Evolutionary conservation across 2,329 filamentous ascomycete genomes (phyloP).

Genomic region (Fusarium veterinarium): DNA sequence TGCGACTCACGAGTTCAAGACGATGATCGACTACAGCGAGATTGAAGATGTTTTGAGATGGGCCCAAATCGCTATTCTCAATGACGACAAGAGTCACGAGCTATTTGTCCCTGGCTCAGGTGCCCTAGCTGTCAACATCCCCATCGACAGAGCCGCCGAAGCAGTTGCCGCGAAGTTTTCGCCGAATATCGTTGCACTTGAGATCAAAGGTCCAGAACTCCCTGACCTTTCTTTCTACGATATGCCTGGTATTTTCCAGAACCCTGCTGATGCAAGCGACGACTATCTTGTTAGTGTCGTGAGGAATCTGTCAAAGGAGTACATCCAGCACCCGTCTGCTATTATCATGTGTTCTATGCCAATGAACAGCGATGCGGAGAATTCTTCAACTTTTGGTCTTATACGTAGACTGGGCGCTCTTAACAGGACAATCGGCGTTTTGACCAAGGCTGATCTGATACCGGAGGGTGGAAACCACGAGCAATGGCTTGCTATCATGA

Average conservation of each 20-base stretch:
- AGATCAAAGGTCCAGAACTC: constrained; percentile 77
- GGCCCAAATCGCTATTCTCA: constrained; percentile 82
- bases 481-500: constrained; percentile 74
- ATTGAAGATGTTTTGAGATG: constrained; percentile 77
- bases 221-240: constrained; percentile 87
- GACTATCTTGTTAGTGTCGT: constrained; percentile 78
- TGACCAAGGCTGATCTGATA: constrained; percentile 86
- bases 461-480: constrained; percentile 59
- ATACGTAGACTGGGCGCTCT: constrained; percentile 69
- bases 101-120: constrained; percentile 66
- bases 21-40: constrained; percentile 67
- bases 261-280: constrained; percentile 71
- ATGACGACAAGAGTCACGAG: constrained; percentile 66
- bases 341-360: constrained; percentile 82
- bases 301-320: constrained; percentile 74
- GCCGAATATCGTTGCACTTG: constrained; percentile 81
- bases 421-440: constrained; percentile 74
- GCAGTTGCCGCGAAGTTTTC: constrained; percentile 75
- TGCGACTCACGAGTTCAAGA: constrained; percentile 70
- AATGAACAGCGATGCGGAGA: constrained; percentile 83
- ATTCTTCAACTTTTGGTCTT: constrained; percentile 75
- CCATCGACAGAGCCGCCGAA: constrained; percentile 52
- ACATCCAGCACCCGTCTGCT: constrained; percentile 75
- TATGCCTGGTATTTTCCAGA: constrained; percentile 83
- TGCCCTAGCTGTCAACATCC: constrained; percentile 52